A percentile compares a stretch with the other conserved stretches of the same genome.
Conservation (phyloP, 805 yeast genomes). For the Kurtzmaniella fragi region DNA sequence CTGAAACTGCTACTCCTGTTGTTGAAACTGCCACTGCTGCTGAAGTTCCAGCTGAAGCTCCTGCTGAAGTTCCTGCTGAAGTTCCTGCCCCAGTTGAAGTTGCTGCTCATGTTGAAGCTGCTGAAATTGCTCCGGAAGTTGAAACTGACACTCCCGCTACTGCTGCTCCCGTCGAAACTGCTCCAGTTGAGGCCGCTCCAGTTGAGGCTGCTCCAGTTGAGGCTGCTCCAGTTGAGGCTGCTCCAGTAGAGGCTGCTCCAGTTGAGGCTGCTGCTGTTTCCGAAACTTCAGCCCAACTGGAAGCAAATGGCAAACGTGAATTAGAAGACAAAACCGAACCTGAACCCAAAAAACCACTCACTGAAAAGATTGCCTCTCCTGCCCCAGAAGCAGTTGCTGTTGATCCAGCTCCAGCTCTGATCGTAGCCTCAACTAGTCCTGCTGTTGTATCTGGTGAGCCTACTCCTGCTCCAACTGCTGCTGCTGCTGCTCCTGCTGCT, state of each 20-base stretch:
- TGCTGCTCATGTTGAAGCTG: not conserved
- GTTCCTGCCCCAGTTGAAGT: not conserved
- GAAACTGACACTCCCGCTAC: not conserved
- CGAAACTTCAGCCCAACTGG: not conserved
- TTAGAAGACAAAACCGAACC: conserved; percentile 35
- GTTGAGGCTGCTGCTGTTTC: conserved; percentile 5
- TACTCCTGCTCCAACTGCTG: conserved; percentile 5
- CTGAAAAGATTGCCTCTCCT: conserved; percentile 1
- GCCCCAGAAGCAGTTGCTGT: conserved; percentile 6
- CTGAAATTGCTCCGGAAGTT: not conserved
- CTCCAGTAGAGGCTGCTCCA: conserved; percentile 3
- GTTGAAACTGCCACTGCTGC: conserved; percentile 1
- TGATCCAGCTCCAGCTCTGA: conserved; percentile 4
- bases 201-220: conserved; percentile 3
- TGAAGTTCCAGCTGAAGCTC: conserved; percentile 1
- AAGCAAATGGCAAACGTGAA: conserved; percentile 25
- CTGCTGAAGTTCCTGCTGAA: not conserved
- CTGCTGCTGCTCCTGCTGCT: conserved; percentile 2
- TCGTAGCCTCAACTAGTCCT: conserved; percentile 2
- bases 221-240: not conserved
- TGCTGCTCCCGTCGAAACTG: not conserved
- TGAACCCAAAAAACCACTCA: conserved; percentile 14
- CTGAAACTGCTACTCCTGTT: not conserved
- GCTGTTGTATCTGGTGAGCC: conserved; percentile 4
- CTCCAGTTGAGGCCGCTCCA: not conserved